Base-by-base conservation (phyloP, 2,329 filamentous ascomycete species). In the Diplocarpon mali region DNA sequence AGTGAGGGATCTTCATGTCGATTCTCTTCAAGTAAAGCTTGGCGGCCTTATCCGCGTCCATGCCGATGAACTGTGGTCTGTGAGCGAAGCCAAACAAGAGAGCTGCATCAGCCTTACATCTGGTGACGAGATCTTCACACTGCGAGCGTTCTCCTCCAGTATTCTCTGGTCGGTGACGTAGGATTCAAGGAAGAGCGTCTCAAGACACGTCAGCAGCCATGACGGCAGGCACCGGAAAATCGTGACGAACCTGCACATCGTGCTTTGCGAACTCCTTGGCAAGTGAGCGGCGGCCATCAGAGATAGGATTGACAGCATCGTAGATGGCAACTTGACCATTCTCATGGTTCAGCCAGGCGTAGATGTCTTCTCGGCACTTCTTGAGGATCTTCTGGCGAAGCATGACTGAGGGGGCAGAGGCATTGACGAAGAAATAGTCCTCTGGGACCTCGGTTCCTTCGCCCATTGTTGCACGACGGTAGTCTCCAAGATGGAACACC, bases 271-370 rank as follows among this genome's bases (percentile, higher is more conserved):
- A 95, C 60, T 98, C 92, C 65, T 94, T 95, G 5, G 88, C 89
- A 14, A 98, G 70, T 10, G 87, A 84, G 45, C 83, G 78, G 38
- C 92, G 79, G 13, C 88, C 89, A 46, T 76, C 79, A 15, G 86
- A 80, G 15, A 92, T 81, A 4, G 90, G 89, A 58, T 98, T 98
- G 14, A 98, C 93, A 24, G 93, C 92, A 65, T 98, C 92, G 62
- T 96, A 98, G 48, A 98, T 96, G 45, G 92, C 92, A 44, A 98
- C 90, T 62, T 98, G 92, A 11, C 92, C 92, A 57, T 96, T 96
- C 60, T 96, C 92, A 55, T 95, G 85, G 59, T 96, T 93, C 36
- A 98, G 69, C 72, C 95, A 98, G 44, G 84, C 82, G 60, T 95
- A 95, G 46, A 98, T 95, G 60, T 98, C 92, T 62, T 96, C 89